Base-by-base conservation (phyloP, 768 basidiomycete genomes). In the Collybia nuda region DNA sequence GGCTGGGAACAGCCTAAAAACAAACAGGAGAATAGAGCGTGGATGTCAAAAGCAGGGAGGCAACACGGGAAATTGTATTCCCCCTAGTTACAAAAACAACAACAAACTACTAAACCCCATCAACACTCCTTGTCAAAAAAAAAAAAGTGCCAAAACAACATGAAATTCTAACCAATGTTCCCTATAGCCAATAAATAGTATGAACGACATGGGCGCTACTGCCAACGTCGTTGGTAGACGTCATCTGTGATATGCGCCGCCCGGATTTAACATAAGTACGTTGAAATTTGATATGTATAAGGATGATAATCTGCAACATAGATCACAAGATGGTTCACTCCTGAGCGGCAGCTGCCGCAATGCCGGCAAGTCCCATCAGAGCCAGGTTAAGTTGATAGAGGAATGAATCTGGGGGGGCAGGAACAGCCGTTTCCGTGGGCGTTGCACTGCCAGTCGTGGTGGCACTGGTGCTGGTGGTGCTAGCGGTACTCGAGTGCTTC, bases 351-450 rank as follows among this genome's bases (percentile, higher is more conserved):
- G n/a, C 59, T 40, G 55, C 40, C 2, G 51, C 50, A 21, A 62
- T 21, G 32, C 22, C 44, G 9, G 54, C 58, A n/a, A 59, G 32
- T 12, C 52, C 39, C 15, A 55, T 28, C 49, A 60, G 38, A 3
- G 44, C 50, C 39, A 53, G n/a, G 32, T 51, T 49, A 2, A 57
- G 18, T 32, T 32, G 32, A 11, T 32, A 53, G 55, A 46, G 45
- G 47, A 21, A 62, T 39, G 22, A 48, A 54, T 54, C 59, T 19
- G 56, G 47, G 5, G 61, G 55, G 37, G 51, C 19, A 26, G 52
- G 12, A 17, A 26, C 36, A 1, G 44, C 24, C 12, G 53, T 51
- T 17, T 24, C 12, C 14, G 60, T 55, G 17, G 58, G 24, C 6
- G 57, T 46, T 4, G 44, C 44, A 48, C 36, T 52, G 9, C 32